A percentile compares a stretch with the other conserved stretches of the same genome.
phyloP scores from a whole-genome alignment of 2,329 filamentous ascomycete genomes.

The Sphaerostilbella broomeana region DNA sequence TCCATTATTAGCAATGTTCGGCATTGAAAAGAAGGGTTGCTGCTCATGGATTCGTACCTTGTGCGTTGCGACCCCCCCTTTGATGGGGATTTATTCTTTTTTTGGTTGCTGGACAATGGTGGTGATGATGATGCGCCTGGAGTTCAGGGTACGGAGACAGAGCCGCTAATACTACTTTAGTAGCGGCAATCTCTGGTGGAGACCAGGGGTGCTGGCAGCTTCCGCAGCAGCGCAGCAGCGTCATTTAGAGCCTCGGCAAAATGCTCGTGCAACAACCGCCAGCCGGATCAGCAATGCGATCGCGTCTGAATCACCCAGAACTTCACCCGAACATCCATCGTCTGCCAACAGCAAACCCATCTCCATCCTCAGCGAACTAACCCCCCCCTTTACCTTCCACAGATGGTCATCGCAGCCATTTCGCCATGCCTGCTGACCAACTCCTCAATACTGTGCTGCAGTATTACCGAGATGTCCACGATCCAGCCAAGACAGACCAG shows the following conservation, averaged over 20 bases:
- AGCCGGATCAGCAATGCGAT: conserved; percentile 2
- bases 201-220: not conserved
- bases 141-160: too few species aligned
- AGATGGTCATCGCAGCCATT: conserved; percentile 1
- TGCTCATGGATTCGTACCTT: too few species aligned
- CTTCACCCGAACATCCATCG: not conserved
- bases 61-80: too few species aligned
- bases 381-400: not conserved
- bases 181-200: conserved; percentile 7
- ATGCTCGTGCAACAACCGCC: conserved; percentile 8
- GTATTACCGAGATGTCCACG: conserved; percentile 48
- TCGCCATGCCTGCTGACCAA: conserved; percentile 57
- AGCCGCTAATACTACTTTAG: too few species aligned
- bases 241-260: conserved; percentile 24
- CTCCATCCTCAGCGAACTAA: conserved; percentile 1
- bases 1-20: not conserved
- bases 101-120: too few species aligned
- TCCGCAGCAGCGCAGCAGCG: conserved; percentile 2
- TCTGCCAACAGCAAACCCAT: conserved; percentile 3
- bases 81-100: too few species aligned
- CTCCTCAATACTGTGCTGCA: conserved; percentile 61
- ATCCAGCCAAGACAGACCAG: conserved; percentile 45
- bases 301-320: conserved; percentile 1
- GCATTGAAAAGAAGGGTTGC: too few species aligned
- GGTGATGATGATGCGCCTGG: too few species aligned